Evolutionary conservation across 352 stramenopile genomes (phyloP), one percentile per base, ranked within the genome.

Genomic region (Globisporangium okanoganense): DNA sequence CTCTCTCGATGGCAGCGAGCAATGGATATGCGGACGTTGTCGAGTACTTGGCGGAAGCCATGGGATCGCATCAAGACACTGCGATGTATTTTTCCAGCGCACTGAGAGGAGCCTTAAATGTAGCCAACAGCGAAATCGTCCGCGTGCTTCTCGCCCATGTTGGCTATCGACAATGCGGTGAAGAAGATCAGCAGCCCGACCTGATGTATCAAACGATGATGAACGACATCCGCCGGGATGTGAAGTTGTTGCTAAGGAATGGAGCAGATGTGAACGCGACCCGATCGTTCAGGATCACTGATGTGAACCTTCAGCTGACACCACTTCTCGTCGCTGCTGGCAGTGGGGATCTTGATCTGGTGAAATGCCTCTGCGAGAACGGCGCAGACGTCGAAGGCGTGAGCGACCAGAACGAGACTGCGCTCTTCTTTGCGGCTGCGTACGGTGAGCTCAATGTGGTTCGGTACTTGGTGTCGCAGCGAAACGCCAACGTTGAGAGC

Each of bases 331-430:
- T 35, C 6, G 33, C 33, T 12, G 51, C 51, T 57, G 33, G 35
- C 2, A 24, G 51, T 31, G 35, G 51, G 8, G 18, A 47, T 22
- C 33, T 40, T 5, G n/a, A 43, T 18, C 5, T 57, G 33, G 51
- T 29, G 5, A 24, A 29, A 27, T 33, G 10, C 25, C 33, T 57
- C 20, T 57, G 51, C 22, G 35, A 44, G 16, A 5, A n/a, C 3
- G 51, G 51, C 13, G 51, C 20, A 43, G 35, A 57, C 35, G 51
- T 57, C n/a, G 20, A 57, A 20, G 35, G 27, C 22, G 14, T 12
- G 20, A 57, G 51, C 22, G 25, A 48, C 51, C n/a, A 57, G 51
- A 24, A 43, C 22, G 51, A 57, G 51, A 57, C 51, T 2, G 51
- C 33, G 12, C 51, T 57, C 51, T 45, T 57, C 33, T 57, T 57